phyloP scores from a whole-genome alignment of 208 protist species.

The Strigomonas culicis region DNA sequence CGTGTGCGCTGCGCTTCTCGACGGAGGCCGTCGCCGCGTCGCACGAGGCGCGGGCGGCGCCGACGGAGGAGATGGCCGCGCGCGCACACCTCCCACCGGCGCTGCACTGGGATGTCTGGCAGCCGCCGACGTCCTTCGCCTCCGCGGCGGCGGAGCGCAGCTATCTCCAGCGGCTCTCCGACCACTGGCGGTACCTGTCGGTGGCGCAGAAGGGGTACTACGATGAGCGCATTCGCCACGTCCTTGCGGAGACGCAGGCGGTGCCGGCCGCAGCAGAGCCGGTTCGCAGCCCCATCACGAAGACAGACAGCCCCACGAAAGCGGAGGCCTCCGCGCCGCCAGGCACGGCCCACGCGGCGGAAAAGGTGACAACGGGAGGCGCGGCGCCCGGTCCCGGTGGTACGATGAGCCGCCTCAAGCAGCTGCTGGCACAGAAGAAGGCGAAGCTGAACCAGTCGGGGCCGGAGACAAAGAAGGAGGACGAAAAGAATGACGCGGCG shows the following conservation, averaged over 20 bases:
- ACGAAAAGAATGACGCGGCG: not conserved
- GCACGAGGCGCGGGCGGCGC: not conserved
- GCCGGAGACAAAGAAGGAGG: not conserved
- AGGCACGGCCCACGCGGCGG: not conserved
- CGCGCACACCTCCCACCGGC: not conserved
- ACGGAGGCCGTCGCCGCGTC: conserved; percentile 2
- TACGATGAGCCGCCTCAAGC: conserved; percentile 8
- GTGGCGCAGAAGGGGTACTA: conserved; percentile 75
- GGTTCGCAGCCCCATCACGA: not conserved
- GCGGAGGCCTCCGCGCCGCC: not conserved
- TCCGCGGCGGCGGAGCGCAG: conserved; percentile 37
- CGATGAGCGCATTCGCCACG: conserved; percentile 40
- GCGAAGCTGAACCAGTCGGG: not conserved
- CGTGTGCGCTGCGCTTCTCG: conserved; percentile 31
- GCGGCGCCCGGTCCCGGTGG: not conserved
- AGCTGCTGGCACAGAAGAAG: conserved; percentile 21
- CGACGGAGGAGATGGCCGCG: not conserved
- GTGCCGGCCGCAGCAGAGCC: not conserved
- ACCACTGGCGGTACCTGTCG: conserved; percentile 68
- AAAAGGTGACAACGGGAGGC: not conserved
- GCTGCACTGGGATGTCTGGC: conserved; percentile 47
- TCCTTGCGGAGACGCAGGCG: not conserved
- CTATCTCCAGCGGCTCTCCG: conserved; percentile 54
- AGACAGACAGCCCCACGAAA: not conserved
- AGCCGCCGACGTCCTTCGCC: conserved; percentile 36